Evolutionary conservation across 176 grass and related monocot species (phyloP).

Genomic region (Luzula sylvatica): DNA sequence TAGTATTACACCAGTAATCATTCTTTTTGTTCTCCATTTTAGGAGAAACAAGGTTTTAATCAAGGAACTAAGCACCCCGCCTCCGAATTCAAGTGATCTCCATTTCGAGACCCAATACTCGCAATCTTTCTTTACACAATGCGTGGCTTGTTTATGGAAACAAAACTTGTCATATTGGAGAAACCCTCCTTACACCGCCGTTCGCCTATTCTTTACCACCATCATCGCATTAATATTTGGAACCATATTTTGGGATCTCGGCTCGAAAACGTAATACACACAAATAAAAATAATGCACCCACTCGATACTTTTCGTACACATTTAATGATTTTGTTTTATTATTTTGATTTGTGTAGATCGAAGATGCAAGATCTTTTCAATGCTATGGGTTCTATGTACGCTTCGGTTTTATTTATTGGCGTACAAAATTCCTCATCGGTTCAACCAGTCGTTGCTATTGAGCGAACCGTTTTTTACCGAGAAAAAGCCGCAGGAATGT

Average conservation of each 20-base stretch:
- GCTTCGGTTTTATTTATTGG: slow-evolving; percentile 72
- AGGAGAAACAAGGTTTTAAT: slow-evolving; percentile 78
- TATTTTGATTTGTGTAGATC: slow-evolving; percentile 19
- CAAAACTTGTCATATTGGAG: slow-evolving; percentile 72
- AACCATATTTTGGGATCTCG: slow-evolving; percentile 76
- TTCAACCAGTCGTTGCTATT: slow-evolving; percentile 71
- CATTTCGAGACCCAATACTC: slow-evolving; percentile 57
- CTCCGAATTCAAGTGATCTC: slow-evolving; percentile 49
- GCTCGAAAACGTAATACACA: slow-evolving; percentile 43
- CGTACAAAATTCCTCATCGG: slow-evolving; percentile 56
- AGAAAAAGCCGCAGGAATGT: slow-evolving; percentile 87
- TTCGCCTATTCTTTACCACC: slow-evolving; percentile 54
- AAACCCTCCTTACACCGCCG: slow-evolving; percentile 66
- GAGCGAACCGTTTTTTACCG: slow-evolving; percentile 85
- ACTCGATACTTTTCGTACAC: background rate
- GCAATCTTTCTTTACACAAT: slow-evolving; percentile 47
- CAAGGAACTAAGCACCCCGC: slow-evolving; percentile 44
- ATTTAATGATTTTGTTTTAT: slow-evolving; percentile 15
- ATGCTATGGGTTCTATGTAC: slow-evolving; percentile 86
- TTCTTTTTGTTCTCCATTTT: slow-evolving; percentile 27
- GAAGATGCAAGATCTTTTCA: slow-evolving; percentile 54
- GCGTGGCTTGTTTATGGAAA: slow-evolving; percentile 78
- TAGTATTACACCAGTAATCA: slow-evolving; percentile 8
- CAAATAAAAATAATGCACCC: slow-evolving; percentile 4
- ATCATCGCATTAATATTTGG: slow-evolving; percentile 55